Evolutionary conservation across 179 eudicot species (phyloP).

Genomic region (Sideroxylon spinosum): DNA sequence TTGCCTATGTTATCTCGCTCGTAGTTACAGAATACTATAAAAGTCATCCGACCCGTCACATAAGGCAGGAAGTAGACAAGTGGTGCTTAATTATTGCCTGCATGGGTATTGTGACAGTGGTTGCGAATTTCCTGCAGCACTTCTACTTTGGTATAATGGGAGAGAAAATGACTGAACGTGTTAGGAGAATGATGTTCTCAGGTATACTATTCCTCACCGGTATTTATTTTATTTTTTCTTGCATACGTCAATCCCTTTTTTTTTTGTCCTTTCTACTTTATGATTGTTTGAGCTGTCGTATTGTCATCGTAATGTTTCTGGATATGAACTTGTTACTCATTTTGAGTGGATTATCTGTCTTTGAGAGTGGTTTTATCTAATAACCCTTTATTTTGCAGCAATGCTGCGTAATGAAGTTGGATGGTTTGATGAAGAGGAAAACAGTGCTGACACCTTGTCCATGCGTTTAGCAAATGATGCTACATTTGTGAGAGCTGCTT

Average conservation of each 20-base stretch:
- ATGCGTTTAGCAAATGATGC: constrained; percentile 99
- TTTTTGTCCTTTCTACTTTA: neutral
- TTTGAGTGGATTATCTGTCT: neutral
- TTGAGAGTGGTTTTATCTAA: neutral
- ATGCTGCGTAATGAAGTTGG: constrained; percentile 98
- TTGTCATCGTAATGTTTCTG: neutral
- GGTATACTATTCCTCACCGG: constrained; percentile 37
- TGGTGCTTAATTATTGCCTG: constrained; percentile 95
- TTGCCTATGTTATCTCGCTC: constrained; percentile 88
- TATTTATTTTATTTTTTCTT: neutral
- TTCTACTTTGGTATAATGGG: constrained; percentile 99
- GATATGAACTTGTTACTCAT: neutral
- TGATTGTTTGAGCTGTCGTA: neutral
- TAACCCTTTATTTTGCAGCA: constrained; percentile 39
- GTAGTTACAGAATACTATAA: constrained; percentile 74
- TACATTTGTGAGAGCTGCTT: constrained; percentile 99
- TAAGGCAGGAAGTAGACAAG: constrained; percentile 69
- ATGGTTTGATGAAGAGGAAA: constrained; percentile 98
- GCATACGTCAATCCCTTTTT: neutral
- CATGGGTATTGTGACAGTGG: constrained; percentile 95
- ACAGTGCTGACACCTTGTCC: constrained; percentile 92
- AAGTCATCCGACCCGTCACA: constrained; percentile 35
- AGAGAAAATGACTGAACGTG: constrained; percentile 98
- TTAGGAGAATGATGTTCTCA: constrained; percentile 99
- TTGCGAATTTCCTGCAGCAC: constrained; percentile 98